These are phyloP conservation scores for Carex pumila DNA, from an alignment of 176 grass and related monocot genomes.

Conservation along the genomic window DNA sequence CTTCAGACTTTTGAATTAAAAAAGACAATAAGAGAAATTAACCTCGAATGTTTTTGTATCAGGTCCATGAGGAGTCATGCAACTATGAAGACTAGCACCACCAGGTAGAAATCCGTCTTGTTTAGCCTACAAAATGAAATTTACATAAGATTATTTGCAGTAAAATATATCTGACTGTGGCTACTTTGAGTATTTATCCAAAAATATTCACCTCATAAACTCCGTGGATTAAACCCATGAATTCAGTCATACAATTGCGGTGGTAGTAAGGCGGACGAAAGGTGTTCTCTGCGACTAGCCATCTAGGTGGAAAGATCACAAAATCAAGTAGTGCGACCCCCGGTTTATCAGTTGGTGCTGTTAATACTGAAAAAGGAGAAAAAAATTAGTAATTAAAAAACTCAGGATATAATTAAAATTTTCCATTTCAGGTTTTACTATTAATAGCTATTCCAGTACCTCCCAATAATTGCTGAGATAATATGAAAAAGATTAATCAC, in stretches of 20 bases:
- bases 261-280: slow-evolving; percentile 91
- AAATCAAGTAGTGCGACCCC: slow-evolving; percentile 90
- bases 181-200: neutral
- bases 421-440: neutral
- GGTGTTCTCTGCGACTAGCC: slow-evolving; percentile 88
- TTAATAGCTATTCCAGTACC: neutral
- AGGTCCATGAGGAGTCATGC: slow-evolving; percentile 96
- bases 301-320: slow-evolving; percentile 80
- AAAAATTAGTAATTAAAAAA: neutral
- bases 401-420: neutral
- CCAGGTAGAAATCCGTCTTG: slow-evolving; percentile 87
- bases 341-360: slow-evolving; percentile 74
- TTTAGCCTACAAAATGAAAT: slow-evolving; percentile 53
- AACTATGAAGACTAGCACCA: slow-evolving; percentile 83
- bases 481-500: slow-evolving; percentile 15
- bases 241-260: slow-evolving; percentile 94
- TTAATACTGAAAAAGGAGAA: slow-evolving; percentile 47
- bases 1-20: neutral
- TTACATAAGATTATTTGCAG: neutral
- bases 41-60: slow-evolving; percentile 87
- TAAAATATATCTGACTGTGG: neutral
- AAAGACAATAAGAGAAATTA: neutral
- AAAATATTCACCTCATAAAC: slow-evolving; percentile 51
- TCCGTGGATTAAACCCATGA: slow-evolving; percentile 80
- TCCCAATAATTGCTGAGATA: neutral